These are phyloP conservation scores for Ceratocystis papillata DNA, from an alignment of 2,329 filamentous ascomycete genomes.

Conservation along the genomic window DNA sequence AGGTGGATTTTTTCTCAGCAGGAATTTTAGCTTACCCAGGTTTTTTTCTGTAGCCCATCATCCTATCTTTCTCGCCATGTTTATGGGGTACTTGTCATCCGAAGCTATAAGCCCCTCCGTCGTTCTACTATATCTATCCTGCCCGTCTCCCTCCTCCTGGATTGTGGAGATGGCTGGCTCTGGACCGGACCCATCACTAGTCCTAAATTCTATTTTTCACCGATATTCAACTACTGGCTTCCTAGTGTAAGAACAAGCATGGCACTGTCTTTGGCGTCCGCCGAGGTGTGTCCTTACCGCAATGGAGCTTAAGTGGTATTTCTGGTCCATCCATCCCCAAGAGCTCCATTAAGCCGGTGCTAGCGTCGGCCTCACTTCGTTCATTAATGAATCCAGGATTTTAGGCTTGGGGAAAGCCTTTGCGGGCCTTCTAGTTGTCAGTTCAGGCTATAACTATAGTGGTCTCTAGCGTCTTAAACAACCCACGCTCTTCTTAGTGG, in stretches of 20 bases:
- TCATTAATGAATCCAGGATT: not conserved
- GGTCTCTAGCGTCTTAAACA: not conserved
- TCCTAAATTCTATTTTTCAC: not conserved
- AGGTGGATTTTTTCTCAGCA: no score
- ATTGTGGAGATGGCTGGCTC: not conserved
- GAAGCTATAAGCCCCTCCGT: not conserved
- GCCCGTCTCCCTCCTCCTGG: not conserved
- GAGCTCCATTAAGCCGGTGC: conserved; percentile 2
- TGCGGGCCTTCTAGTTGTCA: conserved; percentile 10
- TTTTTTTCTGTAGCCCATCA: not conserved
- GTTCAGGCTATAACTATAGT: not conserved
- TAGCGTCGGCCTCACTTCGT: conserved; percentile 13
- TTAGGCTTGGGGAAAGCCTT: not conserved
- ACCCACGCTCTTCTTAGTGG: not conserved
- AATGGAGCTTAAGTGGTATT: not conserved
- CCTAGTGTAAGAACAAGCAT: not conserved
- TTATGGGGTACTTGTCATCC: not conserved
- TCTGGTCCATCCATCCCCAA: not conserved
- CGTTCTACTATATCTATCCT: not conserved
- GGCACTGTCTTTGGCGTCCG: not conserved
- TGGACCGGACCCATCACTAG: no score
- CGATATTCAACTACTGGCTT: not conserved
- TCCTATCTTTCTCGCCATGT: not conserved
- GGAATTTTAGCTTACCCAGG: no score
- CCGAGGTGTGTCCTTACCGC: not conserved